Percentiles rank a stretch among this genome's conserved stretches.
Conservation (phyloP, 2,329 filamentous ascomycete species). For the Chaetomiaceae sp. region DNA sequence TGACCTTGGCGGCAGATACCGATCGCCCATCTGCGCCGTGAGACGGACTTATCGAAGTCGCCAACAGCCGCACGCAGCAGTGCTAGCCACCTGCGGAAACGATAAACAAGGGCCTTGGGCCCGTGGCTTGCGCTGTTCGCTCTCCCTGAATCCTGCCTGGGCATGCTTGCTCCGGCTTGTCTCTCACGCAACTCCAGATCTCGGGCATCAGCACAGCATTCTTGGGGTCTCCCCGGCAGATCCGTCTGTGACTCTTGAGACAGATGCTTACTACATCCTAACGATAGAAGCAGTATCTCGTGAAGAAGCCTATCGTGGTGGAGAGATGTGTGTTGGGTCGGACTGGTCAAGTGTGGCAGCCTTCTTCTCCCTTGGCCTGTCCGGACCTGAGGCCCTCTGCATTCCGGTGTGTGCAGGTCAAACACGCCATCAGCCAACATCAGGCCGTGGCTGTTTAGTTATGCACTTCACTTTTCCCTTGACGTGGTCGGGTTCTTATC, state of each 20-base stretch:
- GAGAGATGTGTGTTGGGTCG: not conserved
- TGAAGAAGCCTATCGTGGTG: not conserved
- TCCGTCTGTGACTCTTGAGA: not conserved
- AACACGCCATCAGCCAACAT: too few species aligned
- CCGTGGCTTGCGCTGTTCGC: not conserved
- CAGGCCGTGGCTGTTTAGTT: too few species aligned
- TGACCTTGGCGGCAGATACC: constrained; percentile 15
- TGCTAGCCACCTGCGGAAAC: not conserved
- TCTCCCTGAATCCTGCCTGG: not conserved
- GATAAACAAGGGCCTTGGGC: not conserved
- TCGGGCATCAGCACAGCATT: not conserved
- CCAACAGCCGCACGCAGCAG: constrained; percentile 2
- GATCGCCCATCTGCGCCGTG: constrained; percentile 8
- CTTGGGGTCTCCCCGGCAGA: not conserved
- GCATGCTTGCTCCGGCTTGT: not conserved
- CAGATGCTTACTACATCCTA: constrained; percentile 5
- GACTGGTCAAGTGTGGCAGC: not conserved
- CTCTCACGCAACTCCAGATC: not conserved
- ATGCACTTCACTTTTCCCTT: too few species aligned
- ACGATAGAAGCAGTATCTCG: not conserved
- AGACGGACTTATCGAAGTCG: not conserved
- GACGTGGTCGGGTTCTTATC: too few species aligned
- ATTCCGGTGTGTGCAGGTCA: too few species aligned
- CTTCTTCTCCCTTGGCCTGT: not conserved
- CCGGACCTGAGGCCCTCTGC: not conserved